These are phyloP conservation scores for Pachyrhizus erosus DNA, from an alignment of 306 rosid species.

Conservation along the genomic window DNA sequence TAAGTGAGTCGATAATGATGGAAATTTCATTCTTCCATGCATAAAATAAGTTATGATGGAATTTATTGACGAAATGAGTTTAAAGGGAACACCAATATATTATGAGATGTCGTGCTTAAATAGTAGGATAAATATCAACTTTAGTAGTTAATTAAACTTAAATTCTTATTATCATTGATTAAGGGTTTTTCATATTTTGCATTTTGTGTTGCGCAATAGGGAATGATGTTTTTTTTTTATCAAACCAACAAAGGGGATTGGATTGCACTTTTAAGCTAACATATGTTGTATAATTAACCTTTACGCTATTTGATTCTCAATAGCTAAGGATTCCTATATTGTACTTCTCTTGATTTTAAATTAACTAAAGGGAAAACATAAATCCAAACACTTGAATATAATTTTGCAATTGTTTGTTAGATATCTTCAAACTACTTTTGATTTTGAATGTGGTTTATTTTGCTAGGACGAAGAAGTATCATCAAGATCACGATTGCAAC, in stretches of 20 bases:
- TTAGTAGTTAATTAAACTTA: too few species aligned
- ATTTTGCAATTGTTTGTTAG: conserved; percentile 9
- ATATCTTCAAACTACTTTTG: not conserved
- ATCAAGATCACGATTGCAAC: conserved; percentile 57
- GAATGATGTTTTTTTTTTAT: not conserved
- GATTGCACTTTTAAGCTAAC: not conserved
- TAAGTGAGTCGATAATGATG: not conserved
- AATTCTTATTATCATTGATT: not conserved
- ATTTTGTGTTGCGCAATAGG: not conserved
- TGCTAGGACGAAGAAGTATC: conserved; percentile 66
- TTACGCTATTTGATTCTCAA: not conserved
- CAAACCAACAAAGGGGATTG: not conserved
- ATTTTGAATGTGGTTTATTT: conserved; percentile 7
- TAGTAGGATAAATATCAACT: not conserved
- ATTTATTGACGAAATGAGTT: not conserved
- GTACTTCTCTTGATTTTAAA: not conserved
- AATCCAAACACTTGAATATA: not conserved
- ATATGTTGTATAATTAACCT: not conserved
- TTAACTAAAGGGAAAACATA: not conserved
- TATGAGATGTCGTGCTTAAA: not conserved
- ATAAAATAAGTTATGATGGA: not conserved
- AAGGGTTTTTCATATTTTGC: not conserved
- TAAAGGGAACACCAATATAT: not conserved
- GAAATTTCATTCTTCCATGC: too few species aligned
- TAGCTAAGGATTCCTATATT: too few species aligned